phyloP scores from a whole-genome alignment of 441 rosid species.

The Arabidopsis lyrata region DNA sequence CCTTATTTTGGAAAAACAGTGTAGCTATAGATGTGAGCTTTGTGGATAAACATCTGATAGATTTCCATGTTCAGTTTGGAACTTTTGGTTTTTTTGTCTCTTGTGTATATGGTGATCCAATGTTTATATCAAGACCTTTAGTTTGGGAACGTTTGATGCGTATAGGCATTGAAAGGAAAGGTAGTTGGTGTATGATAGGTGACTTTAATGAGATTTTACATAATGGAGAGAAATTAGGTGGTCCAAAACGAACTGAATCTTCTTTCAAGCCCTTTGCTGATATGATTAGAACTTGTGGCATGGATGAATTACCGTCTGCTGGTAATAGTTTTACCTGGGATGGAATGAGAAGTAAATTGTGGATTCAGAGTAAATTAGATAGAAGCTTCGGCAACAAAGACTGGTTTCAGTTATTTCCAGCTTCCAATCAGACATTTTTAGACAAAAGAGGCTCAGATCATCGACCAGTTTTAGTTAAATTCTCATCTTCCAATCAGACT shows the following conservation, averaged over 20 bases:
- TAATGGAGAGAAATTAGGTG: neutral
- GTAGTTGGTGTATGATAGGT: too few relatives aligned
- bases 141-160: too few relatives aligned
- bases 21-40: too few relatives aligned
- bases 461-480: neutral
- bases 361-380: neutral
- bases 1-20: too few relatives aligned
- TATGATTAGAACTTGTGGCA: neutral
- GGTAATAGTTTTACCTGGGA: neutral
- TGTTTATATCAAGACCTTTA: too few relatives aligned
- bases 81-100: too few relatives aligned
- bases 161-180: too few relatives aligned
- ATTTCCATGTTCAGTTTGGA: too few relatives aligned
- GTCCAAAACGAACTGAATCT: neutral
- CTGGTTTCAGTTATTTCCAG: neutral
- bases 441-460: neutral
- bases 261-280: neutral
- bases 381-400: neutral
- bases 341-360: neutral
- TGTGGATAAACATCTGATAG: too few relatives aligned
- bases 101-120: too few relatives aligned
- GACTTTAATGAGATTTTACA: too few relatives aligned
- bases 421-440: rapidly evolving
- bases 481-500: neutral
- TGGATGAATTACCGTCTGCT: neutral